phyloP scores from a whole-genome alignment of 2,329 filamentous ascomycete genomes.

The Hirsutella minnesotensis region DNA sequence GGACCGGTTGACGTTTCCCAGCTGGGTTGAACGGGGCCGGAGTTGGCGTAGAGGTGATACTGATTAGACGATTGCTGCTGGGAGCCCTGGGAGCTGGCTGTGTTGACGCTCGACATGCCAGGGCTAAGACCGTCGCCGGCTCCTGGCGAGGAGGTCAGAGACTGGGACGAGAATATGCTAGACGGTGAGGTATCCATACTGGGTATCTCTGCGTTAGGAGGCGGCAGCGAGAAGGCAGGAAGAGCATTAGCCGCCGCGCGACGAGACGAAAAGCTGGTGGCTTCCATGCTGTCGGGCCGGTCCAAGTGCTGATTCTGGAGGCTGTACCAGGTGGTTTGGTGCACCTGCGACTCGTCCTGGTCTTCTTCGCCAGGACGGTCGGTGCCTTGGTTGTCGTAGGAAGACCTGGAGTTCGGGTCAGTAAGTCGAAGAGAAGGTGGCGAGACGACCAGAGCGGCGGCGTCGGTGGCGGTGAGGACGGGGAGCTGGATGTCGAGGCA shows the following conservation, averaged over 20 bases:
- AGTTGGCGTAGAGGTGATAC: slow-evolving; percentile 39
- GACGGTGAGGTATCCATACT: slow-evolving; percentile 11
- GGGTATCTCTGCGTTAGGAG: slow-evolving; percentile 22
- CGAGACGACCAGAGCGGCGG: background rate
- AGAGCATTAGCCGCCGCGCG: slow-evolving; percentile 20
- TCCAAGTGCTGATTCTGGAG: background rate
- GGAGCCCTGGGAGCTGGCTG: slow-evolving; percentile 45
- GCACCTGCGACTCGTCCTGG: background rate
- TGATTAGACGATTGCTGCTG: slow-evolving; percentile 36
- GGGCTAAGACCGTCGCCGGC: slow-evolving; percentile 50
- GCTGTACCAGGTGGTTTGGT: background rate
- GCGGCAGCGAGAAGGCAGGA: slow-evolving; percentile 23
- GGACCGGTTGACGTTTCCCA: slow-evolving; percentile 45
- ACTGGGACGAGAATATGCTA: slow-evolving; percentile 1
- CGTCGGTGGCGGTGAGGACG: background rate
- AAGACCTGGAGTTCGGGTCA: background rate
- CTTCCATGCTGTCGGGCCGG: slow-evolving; percentile 13
- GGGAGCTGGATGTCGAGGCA: too few relatives aligned
- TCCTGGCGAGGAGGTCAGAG: slow-evolving; percentile 29
- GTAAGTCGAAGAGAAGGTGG: background rate
- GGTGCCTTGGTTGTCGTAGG: background rate
- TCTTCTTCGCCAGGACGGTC: background rate
- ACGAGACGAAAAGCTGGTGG: slow-evolving; percentile 20
- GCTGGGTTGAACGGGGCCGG: slow-evolving; percentile 36
- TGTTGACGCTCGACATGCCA: slow-evolving; percentile 48